These are phyloP conservation scores for Curvularia lunata DNA, from an alignment of 2,329 filamentous ascomycete genomes.

Conservation along the genomic window DNA sequence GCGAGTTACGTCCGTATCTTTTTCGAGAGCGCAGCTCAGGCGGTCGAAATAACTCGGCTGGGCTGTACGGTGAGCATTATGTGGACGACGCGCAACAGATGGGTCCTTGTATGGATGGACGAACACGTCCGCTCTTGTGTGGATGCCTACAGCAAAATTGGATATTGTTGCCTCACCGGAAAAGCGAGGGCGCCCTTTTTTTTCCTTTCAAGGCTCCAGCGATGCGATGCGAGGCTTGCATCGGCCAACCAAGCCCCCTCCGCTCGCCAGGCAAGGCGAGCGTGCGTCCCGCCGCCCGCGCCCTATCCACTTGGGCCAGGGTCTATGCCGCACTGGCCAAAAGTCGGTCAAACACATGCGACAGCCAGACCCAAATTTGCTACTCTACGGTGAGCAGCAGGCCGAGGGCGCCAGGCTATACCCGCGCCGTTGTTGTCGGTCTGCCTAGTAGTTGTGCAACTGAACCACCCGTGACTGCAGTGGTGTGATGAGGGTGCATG, in stretches of 20 bases:
- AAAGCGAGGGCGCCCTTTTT: not conserved
- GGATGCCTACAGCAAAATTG: too few species aligned
- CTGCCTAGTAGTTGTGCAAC: conserved; percentile 1
- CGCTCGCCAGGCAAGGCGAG: conserved; percentile 10
- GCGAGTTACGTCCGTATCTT: not conserved
- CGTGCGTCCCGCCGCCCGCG: conserved; percentile 1
- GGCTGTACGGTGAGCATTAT: not conserved
- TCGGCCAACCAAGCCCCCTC: conserved; percentile 4
- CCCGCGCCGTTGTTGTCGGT: too few species aligned
- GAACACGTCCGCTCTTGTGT: too few species aligned
- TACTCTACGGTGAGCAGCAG: not conserved
- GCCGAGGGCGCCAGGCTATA: too few species aligned
- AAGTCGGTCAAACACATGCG: conserved; percentile 26
- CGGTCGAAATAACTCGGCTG: not conserved
- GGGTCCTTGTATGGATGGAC: too few species aligned
- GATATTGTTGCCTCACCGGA: not conserved
- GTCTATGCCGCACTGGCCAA: conserved; percentile 23
- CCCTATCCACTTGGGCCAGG: conserved; percentile 9
- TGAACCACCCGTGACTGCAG: too few species aligned
- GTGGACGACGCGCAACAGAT: too few species aligned
- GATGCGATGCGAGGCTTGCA: not conserved
- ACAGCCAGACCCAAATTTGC: not conserved
- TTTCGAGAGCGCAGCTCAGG: not conserved
- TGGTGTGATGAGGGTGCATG: conserved; percentile 27
- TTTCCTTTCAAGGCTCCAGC: not conserved